These are phyloP conservation scores for Schizonepeta tenuifolia DNA, from an alignment of 257 asterid species.

Conservation along the genomic window DNA sequence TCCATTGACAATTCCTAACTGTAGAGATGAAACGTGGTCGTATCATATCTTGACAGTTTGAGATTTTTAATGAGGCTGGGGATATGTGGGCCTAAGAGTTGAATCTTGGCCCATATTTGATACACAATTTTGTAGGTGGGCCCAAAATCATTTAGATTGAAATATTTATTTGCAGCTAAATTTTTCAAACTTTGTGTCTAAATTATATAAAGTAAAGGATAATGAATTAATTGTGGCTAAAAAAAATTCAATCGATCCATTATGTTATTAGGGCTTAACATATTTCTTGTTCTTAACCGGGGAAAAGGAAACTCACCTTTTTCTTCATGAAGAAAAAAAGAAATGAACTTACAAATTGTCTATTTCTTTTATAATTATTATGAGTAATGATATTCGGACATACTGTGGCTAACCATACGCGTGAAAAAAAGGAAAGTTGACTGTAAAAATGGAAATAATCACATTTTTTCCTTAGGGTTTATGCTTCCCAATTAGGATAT, in stretches of 20 bases:
- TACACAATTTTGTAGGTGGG: constrained; percentile 22
- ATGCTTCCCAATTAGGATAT: too few species aligned
- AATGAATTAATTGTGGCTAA: too few species aligned
- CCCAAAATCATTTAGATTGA: background rate
- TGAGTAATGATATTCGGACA: too few species aligned
- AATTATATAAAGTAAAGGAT: background rate
- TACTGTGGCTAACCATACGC: too few species aligned
- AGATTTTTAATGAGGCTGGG: background rate
- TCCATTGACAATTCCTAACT: constrained; percentile 27
- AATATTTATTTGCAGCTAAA: background rate
- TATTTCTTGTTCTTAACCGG: too few species aligned
- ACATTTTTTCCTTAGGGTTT: too few species aligned
- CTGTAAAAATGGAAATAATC: too few species aligned
- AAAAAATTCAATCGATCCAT: too few species aligned
- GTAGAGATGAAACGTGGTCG: constrained; percentile 36
- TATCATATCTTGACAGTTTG: constrained; percentile 25
- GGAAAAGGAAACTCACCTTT: background rate
- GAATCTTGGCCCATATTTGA: constrained; percentile 26
- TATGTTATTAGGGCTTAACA: too few species aligned
- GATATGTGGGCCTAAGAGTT: constrained; percentile 30
- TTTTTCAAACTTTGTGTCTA: background rate
- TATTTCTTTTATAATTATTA: too few species aligned
- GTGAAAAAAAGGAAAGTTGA: too few species aligned
- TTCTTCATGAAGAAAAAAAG: too few species aligned
- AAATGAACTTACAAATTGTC: background rate